These are phyloP conservation scores for Dovyalis caffra DNA, from an alignment of 345 rosid genomes.

Conservation along the genomic window DNA sequence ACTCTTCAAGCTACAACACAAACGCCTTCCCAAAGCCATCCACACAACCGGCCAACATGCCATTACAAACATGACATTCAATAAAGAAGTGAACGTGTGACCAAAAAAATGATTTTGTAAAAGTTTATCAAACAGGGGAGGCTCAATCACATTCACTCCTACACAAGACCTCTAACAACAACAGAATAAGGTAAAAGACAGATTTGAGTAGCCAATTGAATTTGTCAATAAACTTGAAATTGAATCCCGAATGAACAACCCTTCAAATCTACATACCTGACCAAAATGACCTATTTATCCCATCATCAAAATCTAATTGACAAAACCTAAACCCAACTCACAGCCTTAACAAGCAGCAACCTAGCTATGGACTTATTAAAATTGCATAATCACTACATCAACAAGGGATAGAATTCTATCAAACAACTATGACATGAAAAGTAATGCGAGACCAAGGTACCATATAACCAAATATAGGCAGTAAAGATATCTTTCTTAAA, in stretches of 20 bases:
- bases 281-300: not conserved
- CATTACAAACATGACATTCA: not conserved
- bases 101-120: not conserved
- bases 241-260: not conserved
- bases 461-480: not conserved
- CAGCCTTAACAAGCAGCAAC: not conserved
- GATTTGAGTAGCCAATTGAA: not conserved
- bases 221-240: not conserved
- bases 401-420: no score
- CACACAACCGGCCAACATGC: not conserved
- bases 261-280: not conserved
- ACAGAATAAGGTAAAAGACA: not conserved
- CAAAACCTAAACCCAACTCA: not conserved
- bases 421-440: not conserved
- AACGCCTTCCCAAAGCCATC: no score
- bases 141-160: not conserved
- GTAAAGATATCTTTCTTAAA: not conserved
- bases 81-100: not conserved
- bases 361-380: not conserved
- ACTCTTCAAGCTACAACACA: no score
- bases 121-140: not conserved
- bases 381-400: not conserved
- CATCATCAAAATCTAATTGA: not conserved
- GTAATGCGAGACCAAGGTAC: not conserved
- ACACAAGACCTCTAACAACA: not conserved